Base-by-base conservation (phyloP, 345 rosid species). In the Trapa bicornis region DNA sequence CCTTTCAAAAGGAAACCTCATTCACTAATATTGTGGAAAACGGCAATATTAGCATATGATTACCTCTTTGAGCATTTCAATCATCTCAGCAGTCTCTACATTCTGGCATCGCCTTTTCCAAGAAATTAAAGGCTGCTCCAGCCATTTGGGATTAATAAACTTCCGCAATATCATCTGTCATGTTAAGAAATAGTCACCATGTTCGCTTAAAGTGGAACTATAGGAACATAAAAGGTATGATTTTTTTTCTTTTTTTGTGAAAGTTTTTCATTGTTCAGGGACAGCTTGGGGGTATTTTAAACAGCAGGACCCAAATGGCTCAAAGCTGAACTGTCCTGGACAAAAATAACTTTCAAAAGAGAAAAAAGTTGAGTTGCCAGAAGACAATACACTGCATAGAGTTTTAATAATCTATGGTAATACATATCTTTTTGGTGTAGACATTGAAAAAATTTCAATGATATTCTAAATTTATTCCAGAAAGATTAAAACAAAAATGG, bases 11-110 rank as follows among this genome's bases (percentile, higher is more conserved):
- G 11, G 35, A 22, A 22, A 22, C 35, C 35, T 57, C 35, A 22
- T 57, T 22, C 35, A 29, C 12, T 9, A 45, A 15, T 5, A 14
- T 65, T 11, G 37, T 29, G 35, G 29, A 37, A 36, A 57, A 56
- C 47, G 22, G 52, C 7, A 56, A 65, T 9, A 32, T 32, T 33
- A 54, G 11, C 16, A 43, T 37, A 47, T 47, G 62, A 37, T n/a
- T 78, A 94, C 99, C 93, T 95, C 98, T 70, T 83, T 89, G 67
- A 95, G 80, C 80, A 89, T 66, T 77, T 95, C 98, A 70, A 91
- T 64, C 10, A 84, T 79, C 84, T 91, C 99, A 1, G 99, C 99
- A 60, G 85, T 87, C 45, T 71, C 70, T 70, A 88, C 92, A 71
- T 70, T 77, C 57, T 83, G 85, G 78, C 96, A 91, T 72, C 65